Conservation (phyloP, 805 yeast genomes). For the Ogataea pilisensis region DNA sequence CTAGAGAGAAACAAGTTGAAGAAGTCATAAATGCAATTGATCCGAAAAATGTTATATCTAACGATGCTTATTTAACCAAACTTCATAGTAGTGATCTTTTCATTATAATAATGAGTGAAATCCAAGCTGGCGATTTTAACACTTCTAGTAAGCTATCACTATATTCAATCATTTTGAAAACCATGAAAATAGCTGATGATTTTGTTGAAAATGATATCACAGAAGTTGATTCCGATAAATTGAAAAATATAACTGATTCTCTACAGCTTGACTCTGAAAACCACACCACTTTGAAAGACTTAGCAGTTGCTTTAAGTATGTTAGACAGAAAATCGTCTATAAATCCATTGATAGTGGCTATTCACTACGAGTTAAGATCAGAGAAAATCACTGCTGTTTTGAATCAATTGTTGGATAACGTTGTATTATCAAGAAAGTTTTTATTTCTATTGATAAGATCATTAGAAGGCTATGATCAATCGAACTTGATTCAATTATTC, state of each 20-base stretch:
- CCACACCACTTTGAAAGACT: neutral
- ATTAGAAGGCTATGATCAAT: slow-evolving; percentile 17
- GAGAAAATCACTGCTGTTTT: slow-evolving; percentile 14
- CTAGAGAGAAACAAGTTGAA: slow-evolving; percentile 15
- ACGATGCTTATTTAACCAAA: slow-evolving; percentile 16
- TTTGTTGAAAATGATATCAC: neutral
- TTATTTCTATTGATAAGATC: slow-evolving; percentile 22
- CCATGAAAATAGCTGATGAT: slow-evolving; percentile 11
- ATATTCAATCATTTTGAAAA: slow-evolving; percentile 15
- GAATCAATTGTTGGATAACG: slow-evolving; percentile 12
- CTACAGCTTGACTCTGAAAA: neutral
- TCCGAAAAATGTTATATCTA: slow-evolving; percentile 10
- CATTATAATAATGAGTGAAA: slow-evolving; percentile 23
- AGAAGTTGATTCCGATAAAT: slow-evolving; percentile 1
- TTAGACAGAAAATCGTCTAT: neutral
- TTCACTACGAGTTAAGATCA: slow-evolving; percentile 11
- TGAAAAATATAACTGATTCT: neutral
- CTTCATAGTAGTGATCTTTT: slow-evolving; percentile 17
- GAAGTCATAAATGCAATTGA: slow-evolving; percentile 8
- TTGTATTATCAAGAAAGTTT: slow-evolving; percentile 13
- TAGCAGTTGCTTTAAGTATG: slow-evolving; percentile 5
- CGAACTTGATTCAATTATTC: slow-evolving; percentile 10
- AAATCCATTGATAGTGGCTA: slow-evolving; percentile 6
- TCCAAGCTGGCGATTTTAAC: slow-evolving; percentile 15
- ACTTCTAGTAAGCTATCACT: slow-evolving; percentile 16